Base-by-base conservation (phyloP, 495 filamentous ascomycete species). In the Aspergillus campestris region DNA sequence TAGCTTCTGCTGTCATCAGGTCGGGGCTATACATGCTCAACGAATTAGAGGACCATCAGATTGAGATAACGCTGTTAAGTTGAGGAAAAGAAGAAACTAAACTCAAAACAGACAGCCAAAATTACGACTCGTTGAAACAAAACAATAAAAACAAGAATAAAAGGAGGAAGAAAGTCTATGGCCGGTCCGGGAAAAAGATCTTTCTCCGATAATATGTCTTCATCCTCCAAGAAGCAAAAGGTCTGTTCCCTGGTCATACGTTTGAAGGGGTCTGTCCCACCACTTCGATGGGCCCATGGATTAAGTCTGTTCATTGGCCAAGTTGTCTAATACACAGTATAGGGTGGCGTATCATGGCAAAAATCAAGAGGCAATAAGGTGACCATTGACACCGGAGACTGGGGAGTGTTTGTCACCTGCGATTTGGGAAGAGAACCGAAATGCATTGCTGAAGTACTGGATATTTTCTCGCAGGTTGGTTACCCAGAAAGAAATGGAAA, bases 391-490 rank as follows among this genome's bases (percentile, higher is more conserved):
- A 70, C 80, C 18, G 92, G 92, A 11, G 87, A 92, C 60, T 70
- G 74, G 36, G 92, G 92, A 8, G 84, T 97, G 28, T 96, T 91
- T 77, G 79, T 84, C 24, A 95, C 94, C 1, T 96, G 89, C 58
- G 82, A 89, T 30, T 81, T 82, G 62, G 80, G 79, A 41, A 83
- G 77, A 63, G 91, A 98, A 67, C 69, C 66, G 14, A 89, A 83
- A 67, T 88, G 87, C 13, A 74, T 84, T 2, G 72, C 69, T 31
- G 92, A 98, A 58, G 62, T 88, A 35, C 65, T 73, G 24, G 72
- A 81, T 58, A 60, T 96, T 30, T 87, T 95, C 58, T 76, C 83
- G 12, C 77, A 92, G 71, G 88, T 89, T 14, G 52, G 58, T 57
- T 3, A 8, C 4, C 18, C 35, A 18, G 9, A 2, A 31, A 10